Evolutionary conservation across 2,329 filamentous ascomycete genomes (phyloP).

Genomic region (Cadophora malorum): DNA sequence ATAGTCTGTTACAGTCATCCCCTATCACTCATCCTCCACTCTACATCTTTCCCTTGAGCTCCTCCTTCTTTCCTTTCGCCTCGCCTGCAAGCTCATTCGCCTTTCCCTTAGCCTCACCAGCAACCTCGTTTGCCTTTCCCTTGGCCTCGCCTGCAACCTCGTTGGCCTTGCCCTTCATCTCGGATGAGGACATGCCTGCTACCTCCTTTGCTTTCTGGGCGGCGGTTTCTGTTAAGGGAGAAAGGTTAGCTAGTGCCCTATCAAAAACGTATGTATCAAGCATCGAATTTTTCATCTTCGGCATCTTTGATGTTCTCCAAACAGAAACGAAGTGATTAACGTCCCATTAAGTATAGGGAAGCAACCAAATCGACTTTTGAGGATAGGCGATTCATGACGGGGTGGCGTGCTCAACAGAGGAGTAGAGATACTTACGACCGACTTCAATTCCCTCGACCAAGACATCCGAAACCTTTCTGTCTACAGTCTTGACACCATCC

Average conservation of each 20-base stretch:
- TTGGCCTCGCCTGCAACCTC: constrained; percentile 47
- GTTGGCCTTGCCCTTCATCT: constrained; percentile 53
- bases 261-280: not conserved
- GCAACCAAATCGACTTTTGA: not conserved
- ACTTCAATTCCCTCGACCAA: constrained; percentile 66
- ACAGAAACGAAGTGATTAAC: not conserved
- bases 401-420: not conserved
- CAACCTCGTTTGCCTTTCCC: constrained; percentile 48
- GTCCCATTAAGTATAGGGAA: not conserved
- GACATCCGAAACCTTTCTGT: constrained; percentile 65
- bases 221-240: constrained; percentile 45
- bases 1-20: not conserved
- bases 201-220: constrained; percentile 57
- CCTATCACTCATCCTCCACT: not conserved
- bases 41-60: constrained; percentile 48
- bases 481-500: constrained; percentile 64
- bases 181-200: constrained; percentile 50
- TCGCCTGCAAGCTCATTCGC: constrained; percentile 47
- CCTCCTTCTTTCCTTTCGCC: constrained; percentile 47
- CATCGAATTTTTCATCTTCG: too few species aligned
- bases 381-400: not conserved
- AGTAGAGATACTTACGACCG: constrained; percentile 54
- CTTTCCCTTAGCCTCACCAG: constrained; percentile 48
- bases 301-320: too few species aligned
- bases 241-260: constrained; percentile 38